phyloP scores from a whole-genome alignment of 805 yeast genomes.

The Lachancea meyersii region DNA sequence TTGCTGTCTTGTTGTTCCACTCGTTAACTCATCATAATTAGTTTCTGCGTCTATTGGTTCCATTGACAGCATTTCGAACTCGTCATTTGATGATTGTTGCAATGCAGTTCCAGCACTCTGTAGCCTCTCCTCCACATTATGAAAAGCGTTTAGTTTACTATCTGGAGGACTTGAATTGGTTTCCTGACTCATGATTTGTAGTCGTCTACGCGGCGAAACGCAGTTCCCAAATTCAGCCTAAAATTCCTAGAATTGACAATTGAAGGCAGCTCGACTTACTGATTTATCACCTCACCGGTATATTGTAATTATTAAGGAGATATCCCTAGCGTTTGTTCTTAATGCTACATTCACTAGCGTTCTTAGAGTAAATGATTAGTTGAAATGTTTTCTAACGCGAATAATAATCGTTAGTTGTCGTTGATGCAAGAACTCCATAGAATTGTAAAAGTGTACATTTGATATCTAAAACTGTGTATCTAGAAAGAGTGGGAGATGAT shows the following conservation, averaged over 20 bases:
- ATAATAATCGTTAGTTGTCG: too few relatives aligned
- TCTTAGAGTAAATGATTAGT: too few relatives aligned
- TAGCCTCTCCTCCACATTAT: neutral
- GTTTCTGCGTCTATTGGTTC: neutral
- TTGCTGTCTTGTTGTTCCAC: slow-evolving; percentile 8
- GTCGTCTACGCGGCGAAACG: neutral
- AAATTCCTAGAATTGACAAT: too few relatives aligned
- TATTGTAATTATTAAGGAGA: neutral
- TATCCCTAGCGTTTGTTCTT: neutral
- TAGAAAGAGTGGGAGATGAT: neutral
- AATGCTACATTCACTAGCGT: too few relatives aligned
- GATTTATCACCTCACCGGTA: neutral
- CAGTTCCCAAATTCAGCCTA: neutral
- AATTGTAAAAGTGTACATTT: slow-evolving; percentile 1
- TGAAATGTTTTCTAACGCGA: too few relatives aligned
- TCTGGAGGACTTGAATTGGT: neutral
- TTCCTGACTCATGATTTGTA: neutral
- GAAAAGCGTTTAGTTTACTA: neutral
- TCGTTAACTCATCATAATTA: neutral
- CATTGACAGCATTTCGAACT: slow-evolving; percentile 4
- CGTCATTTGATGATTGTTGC: neutral
- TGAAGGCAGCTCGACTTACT: too few relatives aligned
- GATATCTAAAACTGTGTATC: slow-evolving; percentile 1
- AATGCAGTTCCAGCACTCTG: slow-evolving; percentile 7
- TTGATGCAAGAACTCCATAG: neutral